Base-by-base conservation (phyloP, 2,329 filamentous ascomycete species). In the Fusarium liriodendri region DNA sequence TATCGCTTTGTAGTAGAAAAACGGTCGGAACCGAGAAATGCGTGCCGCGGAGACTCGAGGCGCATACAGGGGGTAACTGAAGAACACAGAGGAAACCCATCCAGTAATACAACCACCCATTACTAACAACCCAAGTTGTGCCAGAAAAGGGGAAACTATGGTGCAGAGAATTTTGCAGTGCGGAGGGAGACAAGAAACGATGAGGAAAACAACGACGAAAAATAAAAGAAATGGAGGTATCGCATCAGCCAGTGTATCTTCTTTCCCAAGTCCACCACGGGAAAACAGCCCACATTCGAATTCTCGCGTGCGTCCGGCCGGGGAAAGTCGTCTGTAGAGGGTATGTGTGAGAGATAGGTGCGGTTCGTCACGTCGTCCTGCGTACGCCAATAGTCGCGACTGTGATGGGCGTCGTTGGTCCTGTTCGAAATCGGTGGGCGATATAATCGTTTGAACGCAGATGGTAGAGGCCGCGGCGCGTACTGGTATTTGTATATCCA, bases 301-400 rank as follows among this genome's bases (percentile, higher is more conserved):
- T 75, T 70, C 72, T 74, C 66, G 67, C 68, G 62, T 76, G 67
- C 67, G 62, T 76, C 68, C 69, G 72, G 69, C 72, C 70, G 71
- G 67, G 72, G 66, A 72, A 74, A 71, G 72, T 78, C 69, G 73
- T 80, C 69, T 75, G 71, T 76, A 73, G 74, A 63, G 74, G 78
- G 74, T 80, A 78, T 78, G 74, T 80, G 73, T 76, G 76, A 75
- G 74, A 76, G 76, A 61, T 63, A 79, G 78, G 77, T 80, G 74
- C 74, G 78, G 79, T 80, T 83, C 82, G 81, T 84, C 81, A 82
- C 79, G 79, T 84, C 81, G 82, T 83, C 81, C 78, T 80, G 82
- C 79, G 76, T 82, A 77, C 79, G 81, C 80, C 80, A 79, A 79
- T 78, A 77, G 73, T 81, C 78, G 80, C 79, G 79, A 77, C 77